Base-by-base conservation (phyloP, 2,329 filamentous ascomycete species). In the Clonostachys rosea region DNA sequence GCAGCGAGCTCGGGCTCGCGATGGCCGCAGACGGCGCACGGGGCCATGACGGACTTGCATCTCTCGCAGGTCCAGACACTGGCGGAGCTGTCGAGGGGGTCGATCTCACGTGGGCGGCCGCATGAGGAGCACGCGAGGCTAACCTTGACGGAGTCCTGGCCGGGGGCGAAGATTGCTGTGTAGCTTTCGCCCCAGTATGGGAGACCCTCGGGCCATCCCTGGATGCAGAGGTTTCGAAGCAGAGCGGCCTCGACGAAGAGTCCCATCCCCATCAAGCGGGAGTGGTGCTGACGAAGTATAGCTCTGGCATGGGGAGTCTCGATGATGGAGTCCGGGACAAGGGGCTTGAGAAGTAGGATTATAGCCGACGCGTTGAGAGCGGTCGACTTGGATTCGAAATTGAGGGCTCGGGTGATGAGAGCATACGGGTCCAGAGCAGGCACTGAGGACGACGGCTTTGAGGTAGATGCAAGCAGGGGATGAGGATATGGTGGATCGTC, bases 351-450 rank as follows among this genome's bases (percentile, higher is more conserved):
- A 1, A 85, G 70, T 4, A 86, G 70, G 6, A 85, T 60, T 54
- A 86, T 84, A 30, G 79, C 77, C 0, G 81, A 76, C 1, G 81
- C 79, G 50, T 81, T 79, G 20, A 84, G 66, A 2, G 78, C 73
- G 0, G 79, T 83, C 2, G 72, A 74, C 42, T 69, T 71, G 6
- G 70, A 70, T 56, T 85, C 81, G 48, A 81, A 84, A 6, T 71
- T 65, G 2, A 86, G 65, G 0, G 78, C 74, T 5, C 78, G 72
- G 12, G 69, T 64, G 8, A 85, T 62, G 9, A 84, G 65, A 1
- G 70, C 64, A 45, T 79, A 77, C 0, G 82, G 81, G 42, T 84
- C 70, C 2, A 85, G 70, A 0, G 80, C 75, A 0, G 47, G 44
- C 9, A 42, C 30, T 12, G 42, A 43, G 36, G 36, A n/a, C 14